A percentile compares a stretch with the other conserved stretches of the same genome.
phyloP scores from a whole-genome alignment of 352 stramenopile species.

The Aphanomyces astaci region DNA sequence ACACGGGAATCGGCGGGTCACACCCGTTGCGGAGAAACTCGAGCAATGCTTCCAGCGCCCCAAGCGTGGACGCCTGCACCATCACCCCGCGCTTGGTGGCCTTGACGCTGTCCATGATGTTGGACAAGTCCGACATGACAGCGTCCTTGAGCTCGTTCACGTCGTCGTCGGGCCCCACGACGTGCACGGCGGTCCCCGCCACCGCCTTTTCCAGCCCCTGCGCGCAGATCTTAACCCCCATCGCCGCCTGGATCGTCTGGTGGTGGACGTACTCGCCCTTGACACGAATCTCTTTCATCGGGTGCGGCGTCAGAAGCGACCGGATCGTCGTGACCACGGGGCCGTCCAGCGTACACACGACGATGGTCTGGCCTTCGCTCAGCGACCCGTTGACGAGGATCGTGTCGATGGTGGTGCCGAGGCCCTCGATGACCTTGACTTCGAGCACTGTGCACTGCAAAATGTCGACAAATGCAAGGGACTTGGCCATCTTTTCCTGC shows the following conservation, averaged over 20 bases:
- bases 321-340: constrained; percentile 96
- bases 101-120: constrained; percentile 93
- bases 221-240: constrained; percentile 98
- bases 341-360: constrained; percentile 97
- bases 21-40: constrained; percentile 92
- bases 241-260: constrained; percentile 95
- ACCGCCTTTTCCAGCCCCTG: constrained; percentile 97
- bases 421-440: constrained; percentile 98
- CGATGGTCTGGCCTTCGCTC: constrained; percentile 93
- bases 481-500: constrained; percentile 90
- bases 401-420: constrained; percentile 98
- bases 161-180: constrained; percentile 94
- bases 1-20: constrained; percentile 90
- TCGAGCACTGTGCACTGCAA: constrained; percentile 98
- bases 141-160: constrained; percentile 96
- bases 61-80: constrained; percentile 98
- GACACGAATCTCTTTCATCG: constrained; percentile 96
- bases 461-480: constrained; percentile 81
- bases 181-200: constrained; percentile 95
- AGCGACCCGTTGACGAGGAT: constrained; percentile 97
- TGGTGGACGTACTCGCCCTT: constrained; percentile 94
- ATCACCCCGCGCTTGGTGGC: constrained; percentile 95
- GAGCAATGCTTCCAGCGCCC: constrained; percentile 96
- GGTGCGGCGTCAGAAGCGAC: constrained; percentile 96
- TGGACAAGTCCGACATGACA: constrained; percentile 94